Evolutionary conservation across 2,329 filamentous ascomycete genomes (phyloP), one percentile per base, ranked within the genome.

Genomic region (Xylariaceae sp.): DNA sequence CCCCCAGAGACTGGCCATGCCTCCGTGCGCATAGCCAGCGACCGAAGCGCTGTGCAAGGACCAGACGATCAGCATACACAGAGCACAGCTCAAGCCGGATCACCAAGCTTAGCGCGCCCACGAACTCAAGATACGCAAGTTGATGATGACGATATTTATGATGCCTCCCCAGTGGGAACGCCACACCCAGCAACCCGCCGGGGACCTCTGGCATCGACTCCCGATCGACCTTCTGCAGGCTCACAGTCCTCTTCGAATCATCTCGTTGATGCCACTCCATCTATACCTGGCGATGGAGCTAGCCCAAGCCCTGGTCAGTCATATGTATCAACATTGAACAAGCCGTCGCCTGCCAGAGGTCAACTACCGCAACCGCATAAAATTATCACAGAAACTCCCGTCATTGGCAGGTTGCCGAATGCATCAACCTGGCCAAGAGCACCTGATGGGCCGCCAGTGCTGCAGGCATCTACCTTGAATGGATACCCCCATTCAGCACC

Each of bases 361-460:
- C 48, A 42, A 22, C 40, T 44, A 12, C 44, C 49, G 35, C 45
- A 41, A 31, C 52, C 52, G 14, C 48, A 53, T 11, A 36, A 14
- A 19, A 51, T 45, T 17, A 31, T 30, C 15, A 46, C 36, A 6
- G 39, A 45, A 17, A 59, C 47, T 32, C 60, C 62, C 15, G 39
- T 46, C 19, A 43, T 59, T 30, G 52, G 52, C n/a, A 57, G 61
- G 17, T 57, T 70, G 36, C 61, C 62, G 6, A 71, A 66, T 51
- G 63, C 70, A 11, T 65, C 66, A 54, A 79, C 76, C 9, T 81
- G 78, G 77, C 76, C 78, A 19, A 68, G 65, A 15, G 62, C 57
- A 17, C 62, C 64, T 12, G 64, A 64, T 32, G 59, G 49, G 18
- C 43, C 51, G 22, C 45, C 58, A 5, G 48, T 60, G 15, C 47